Evolutionary conservation across 345 rosid species (phyloP).

Genomic region (Eucalyptus sp.): DNA sequence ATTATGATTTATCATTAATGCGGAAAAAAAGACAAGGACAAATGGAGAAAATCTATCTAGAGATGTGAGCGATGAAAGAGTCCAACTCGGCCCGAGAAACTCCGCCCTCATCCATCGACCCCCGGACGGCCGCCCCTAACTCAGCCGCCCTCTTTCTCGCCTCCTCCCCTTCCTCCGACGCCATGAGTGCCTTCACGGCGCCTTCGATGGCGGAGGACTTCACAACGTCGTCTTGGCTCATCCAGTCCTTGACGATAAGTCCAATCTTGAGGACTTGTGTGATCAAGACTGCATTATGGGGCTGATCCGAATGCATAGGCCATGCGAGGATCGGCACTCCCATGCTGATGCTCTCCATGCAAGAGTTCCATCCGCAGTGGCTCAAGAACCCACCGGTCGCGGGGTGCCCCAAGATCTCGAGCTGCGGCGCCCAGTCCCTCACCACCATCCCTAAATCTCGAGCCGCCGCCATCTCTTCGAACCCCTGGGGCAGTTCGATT

Average conservation of each 20-base stretch:
- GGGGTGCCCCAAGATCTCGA: background rate
- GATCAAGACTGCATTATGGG: background rate
- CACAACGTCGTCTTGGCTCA: background rate
- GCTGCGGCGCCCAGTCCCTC: background rate
- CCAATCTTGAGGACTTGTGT: background rate
- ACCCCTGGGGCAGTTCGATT: background rate
- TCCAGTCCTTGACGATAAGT: background rate
- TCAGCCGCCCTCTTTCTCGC: background rate
- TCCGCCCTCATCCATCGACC: background rate
- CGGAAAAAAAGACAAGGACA: background rate
- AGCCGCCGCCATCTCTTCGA: background rate
- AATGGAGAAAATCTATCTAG: background rate
- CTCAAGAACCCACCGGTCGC: background rate
- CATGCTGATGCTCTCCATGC: background rate
- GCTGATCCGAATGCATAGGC: background rate
- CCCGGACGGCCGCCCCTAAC: background rate
- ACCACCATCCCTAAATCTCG: background rate
- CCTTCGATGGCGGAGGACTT: background rate
- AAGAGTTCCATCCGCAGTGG: background rate
- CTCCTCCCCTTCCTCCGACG: background rate
- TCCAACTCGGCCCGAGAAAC: background rate
- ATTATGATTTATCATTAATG: no score
- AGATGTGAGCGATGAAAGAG: background rate
- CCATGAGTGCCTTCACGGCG: background rate
- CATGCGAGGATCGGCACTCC: background rate